Conservation (phyloP, 2,329 filamentous ascomycete species). For the Trichophyton equinum region DNA sequence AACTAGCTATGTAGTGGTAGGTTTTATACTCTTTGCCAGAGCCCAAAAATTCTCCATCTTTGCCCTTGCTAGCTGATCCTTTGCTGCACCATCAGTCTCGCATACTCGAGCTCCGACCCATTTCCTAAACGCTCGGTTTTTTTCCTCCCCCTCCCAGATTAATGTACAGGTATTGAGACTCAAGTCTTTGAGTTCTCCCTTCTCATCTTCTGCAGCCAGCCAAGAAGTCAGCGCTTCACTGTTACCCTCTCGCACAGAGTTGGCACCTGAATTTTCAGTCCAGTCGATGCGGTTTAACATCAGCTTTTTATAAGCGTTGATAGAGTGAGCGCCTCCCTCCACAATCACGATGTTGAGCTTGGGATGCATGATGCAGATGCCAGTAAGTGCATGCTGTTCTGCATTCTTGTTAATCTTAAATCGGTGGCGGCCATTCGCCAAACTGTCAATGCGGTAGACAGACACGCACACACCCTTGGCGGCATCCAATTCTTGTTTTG, state of each 20-base stretch:
- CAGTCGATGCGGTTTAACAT: constrained; percentile 92
- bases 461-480: constrained; percentile 72
- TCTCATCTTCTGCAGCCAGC: constrained; percentile 67
- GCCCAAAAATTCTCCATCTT: constrained; percentile 97
- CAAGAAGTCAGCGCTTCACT: constrained; percentile 54
- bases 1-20: constrained; percentile 9
- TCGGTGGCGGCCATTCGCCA: constrained; percentile 86
- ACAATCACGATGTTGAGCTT: constrained; percentile 81
- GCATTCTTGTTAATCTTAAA: constrained; percentile 91
- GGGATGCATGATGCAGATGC: constrained; percentile 84
- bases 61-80: constrained; percentile 61
- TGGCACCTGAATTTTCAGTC: constrained; percentile 71
- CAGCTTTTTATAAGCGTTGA: constrained; percentile 77
- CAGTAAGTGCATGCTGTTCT: constrained; percentile 74
- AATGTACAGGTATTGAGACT: constrained; percentile 68
- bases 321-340: constrained; percentile 75
- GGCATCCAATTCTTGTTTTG: constrained; percentile 78
- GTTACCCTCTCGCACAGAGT: constrained; percentile 44
- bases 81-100: constrained; percentile 80
- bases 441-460: constrained; percentile 77
- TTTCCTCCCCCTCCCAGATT: constrained; percentile 84
- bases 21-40: constrained; percentile 57
- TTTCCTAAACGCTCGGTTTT: constrained; percentile 65
- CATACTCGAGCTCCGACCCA: constrained; percentile 77
- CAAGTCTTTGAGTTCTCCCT: constrained; percentile 68